These are phyloP conservation scores for Thraustochytrium striatum DNA, from an alignment of 352 stramenopile genomes.

Conservation along the genomic window DNA sequence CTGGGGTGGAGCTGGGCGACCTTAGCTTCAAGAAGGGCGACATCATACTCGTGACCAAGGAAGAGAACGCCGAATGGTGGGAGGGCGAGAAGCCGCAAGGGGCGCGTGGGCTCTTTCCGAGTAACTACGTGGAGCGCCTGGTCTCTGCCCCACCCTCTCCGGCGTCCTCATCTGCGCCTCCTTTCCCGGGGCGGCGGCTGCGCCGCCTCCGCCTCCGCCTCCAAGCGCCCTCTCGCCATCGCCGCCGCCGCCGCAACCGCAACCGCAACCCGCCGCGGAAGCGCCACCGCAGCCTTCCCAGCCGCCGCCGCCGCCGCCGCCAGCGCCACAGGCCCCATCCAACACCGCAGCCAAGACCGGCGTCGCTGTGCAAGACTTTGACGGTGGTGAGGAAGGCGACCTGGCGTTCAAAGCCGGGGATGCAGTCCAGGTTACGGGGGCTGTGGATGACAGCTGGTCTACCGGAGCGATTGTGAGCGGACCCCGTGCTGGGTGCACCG, in stretches of 20 bases:
- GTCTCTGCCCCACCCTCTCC: too few species aligned
- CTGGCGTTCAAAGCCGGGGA: neutral
- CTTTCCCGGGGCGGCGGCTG: too few species aligned
- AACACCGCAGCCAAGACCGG: neutral
- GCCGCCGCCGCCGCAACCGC: neutral
- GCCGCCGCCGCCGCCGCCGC: neutral
- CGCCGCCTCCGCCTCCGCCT: neutral
- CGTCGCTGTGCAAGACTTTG: neutral
- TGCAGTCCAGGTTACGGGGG: neutral
- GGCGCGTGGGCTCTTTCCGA: slow-evolving; percentile 1
- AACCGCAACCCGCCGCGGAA: neutral
- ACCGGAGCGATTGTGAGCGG: neutral
- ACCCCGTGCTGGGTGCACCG: neutral
- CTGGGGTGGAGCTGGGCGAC: neutral
- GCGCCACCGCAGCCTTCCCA: neutral
- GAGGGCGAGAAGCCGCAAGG: neutral
- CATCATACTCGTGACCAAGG: neutral
- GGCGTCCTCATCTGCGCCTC: too few species aligned
- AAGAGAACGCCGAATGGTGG: slow-evolving; percentile 4
- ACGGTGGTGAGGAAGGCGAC: slow-evolving; percentile 5
- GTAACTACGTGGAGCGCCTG: slow-evolving; percentile 34
- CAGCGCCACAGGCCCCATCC: neutral
- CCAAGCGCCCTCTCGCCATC: neutral
- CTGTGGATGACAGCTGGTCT: slow-evolving; percentile 17
- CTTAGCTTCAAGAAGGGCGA: slow-evolving; percentile 8